phyloP scores from a whole-genome alignment of 768 basidiomycete species.

The Leucogyrophana mollusca region DNA sequence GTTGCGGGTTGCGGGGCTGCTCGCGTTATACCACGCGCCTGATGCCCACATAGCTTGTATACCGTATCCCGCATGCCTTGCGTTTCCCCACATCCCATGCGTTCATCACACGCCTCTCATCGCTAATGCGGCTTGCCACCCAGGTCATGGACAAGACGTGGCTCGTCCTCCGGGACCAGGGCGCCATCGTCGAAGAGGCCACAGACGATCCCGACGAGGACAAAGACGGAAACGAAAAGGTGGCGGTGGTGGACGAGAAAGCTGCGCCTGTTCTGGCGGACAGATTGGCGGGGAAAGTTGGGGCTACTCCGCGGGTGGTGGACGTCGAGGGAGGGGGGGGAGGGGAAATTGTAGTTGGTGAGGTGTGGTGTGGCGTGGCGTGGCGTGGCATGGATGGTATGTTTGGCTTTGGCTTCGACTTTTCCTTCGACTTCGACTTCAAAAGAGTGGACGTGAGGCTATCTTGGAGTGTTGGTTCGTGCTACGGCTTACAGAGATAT shows the following conservation, averaged over 20 bases:
- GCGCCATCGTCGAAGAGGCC: conserved; percentile 66
- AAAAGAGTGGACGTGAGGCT: no score
- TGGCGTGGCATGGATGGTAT: no score
- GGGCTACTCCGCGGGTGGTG: conserved; percentile 9
- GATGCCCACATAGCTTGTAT: no score
- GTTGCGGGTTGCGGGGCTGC: no score
- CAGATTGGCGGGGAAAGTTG: conserved; percentile 26
- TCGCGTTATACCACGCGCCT: no score
- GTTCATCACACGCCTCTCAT: neutral
- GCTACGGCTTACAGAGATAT: no score
- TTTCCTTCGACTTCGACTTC: no score
- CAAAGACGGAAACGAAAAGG: conserved; percentile 26
- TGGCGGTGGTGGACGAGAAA: conserved; percentile 10
- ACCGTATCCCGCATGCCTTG: neutral
- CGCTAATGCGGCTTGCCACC: neutral
- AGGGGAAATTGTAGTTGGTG: neutral
- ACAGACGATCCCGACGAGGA: conserved; percentile 41
- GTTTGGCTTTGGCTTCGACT: no score
- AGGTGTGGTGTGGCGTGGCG: no score
- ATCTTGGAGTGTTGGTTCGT: no score
- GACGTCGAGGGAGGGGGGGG: conserved; percentile 12
- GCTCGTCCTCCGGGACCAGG: conserved; percentile 56
- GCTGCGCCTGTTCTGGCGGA: conserved; percentile 40
- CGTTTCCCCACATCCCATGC: no score
- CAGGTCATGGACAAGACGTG: conserved; percentile 63